These are phyloP conservation scores for Citrullus colocynthis DNA, from an alignment of 306 rosid species.

Conservation along the genomic window DNA sequence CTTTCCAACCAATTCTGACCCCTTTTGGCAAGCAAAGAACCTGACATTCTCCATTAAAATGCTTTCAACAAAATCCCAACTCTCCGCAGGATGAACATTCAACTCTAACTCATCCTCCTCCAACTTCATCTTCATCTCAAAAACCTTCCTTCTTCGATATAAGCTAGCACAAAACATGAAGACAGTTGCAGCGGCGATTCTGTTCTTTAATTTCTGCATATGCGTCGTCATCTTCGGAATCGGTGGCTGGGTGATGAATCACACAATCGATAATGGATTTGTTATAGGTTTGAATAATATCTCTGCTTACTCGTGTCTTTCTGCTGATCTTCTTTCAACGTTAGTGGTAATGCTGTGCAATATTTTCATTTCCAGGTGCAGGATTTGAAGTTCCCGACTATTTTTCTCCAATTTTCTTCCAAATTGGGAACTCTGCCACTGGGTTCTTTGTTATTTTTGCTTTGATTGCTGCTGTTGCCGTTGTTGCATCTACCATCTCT, in stretches of 20 bases:
- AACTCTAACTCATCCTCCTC: background rate
- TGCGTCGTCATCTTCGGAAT: conserved; percentile 64
- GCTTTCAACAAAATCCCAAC: conserved; percentile 4
- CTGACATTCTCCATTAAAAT: conserved; percentile 14
- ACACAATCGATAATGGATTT: conserved; percentile 73
- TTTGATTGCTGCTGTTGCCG: conserved; percentile 75
- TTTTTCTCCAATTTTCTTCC: conserved; percentile 80
- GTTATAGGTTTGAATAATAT: conserved; percentile 36
- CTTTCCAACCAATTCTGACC: background rate
- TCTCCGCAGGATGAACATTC: conserved; percentile 3
- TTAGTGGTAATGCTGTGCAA: background rate
- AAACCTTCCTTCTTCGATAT: conserved; percentile 8
- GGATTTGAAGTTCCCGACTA: conserved; percentile 59
- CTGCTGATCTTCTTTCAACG: background rate
- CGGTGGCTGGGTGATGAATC: conserved; percentile 88
- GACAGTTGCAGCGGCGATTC: conserved; percentile 45
- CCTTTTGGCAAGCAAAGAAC: conserved; percentile 76
- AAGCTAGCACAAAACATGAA: conserved; percentile 45
- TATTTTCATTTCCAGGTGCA: conserved; percentile 38
- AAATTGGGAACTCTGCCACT: conserved; percentile 92
- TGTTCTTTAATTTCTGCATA: conserved; percentile 71
- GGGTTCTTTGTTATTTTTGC: conserved; percentile 86
- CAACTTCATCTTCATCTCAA: background rate
- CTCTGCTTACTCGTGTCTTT: background rate
- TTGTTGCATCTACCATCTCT: conserved; percentile 49